Evolutionary conservation across 2,329 filamentous ascomycete genomes (phyloP).

Genomic region (Talaromyces albobiverticillius): DNA sequence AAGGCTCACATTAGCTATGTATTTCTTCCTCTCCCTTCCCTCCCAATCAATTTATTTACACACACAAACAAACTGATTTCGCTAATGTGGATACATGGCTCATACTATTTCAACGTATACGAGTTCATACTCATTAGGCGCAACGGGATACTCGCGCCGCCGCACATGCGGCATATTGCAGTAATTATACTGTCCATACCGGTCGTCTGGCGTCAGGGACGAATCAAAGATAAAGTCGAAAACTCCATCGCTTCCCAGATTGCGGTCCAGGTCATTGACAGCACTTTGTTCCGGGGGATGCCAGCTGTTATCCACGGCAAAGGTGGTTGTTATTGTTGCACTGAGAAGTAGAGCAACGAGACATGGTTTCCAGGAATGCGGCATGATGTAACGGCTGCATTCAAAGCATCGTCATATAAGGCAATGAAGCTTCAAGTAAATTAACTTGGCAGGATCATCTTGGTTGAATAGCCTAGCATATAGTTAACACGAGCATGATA

Average conservation of each 20-base stretch:
- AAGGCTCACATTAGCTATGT: background rate
- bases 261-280: conserved; percentile 62
- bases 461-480: too few relatives aligned
- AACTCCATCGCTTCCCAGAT: conserved; percentile 58
- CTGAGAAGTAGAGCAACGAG: background rate
- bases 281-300: conserved; percentile 51
- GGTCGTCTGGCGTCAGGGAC: conserved; percentile 54
- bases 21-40: background rate
- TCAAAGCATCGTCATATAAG: too few relatives aligned
- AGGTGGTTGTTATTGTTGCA: background rate
- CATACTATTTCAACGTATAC: conserved; percentile 72
- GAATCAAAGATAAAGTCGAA: conserved; percentile 74
- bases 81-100: conserved; percentile 14
- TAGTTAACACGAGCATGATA: too few relatives aligned
- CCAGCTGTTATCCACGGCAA: conserved; percentile 51
- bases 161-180: conserved; percentile 90
- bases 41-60: background rate
- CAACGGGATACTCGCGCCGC: conserved; percentile 59
- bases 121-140: conserved; percentile 58
- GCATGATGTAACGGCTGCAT: background rate
- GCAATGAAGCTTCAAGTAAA: too few relatives aligned
- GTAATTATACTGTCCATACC: conserved; percentile 70
- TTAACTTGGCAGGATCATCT: too few relatives aligned
- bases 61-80: background rate
- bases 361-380: background rate